Evolutionary conservation across 495 filamentous ascomycete species (phyloP).

Genomic region (Xylaria flabelliformis): DNA sequence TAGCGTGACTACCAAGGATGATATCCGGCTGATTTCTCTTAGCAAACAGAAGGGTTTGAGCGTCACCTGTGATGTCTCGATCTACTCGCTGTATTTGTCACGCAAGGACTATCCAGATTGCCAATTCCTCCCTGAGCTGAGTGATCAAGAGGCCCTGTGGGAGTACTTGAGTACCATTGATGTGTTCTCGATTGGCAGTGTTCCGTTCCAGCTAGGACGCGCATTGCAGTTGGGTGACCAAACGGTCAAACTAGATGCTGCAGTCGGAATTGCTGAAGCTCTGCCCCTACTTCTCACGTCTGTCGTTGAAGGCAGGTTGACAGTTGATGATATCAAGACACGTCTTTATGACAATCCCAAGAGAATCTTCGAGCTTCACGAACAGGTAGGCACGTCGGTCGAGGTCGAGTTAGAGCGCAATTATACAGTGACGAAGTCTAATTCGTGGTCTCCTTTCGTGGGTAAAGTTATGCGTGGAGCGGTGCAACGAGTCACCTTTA

Average conservation of each 20-base stretch:
- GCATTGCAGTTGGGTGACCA: slow-evolving; percentile 52
- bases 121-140: slow-evolving; percentile 67
- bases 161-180: slow-evolving; percentile 79
- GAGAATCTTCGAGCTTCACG: slow-evolving; percentile 86
- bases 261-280: slow-evolving; percentile 75
- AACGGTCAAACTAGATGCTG: slow-evolving; percentile 46
- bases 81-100: slow-evolving; percentile 81
- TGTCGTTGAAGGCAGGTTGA: slow-evolving; percentile 75
- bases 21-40: slow-evolving; percentile 79
- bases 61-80: slow-evolving; percentile 84
- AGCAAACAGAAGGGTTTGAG: slow-evolving; percentile 83
- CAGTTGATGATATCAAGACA: slow-evolving; percentile 72
- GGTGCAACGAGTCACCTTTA: slow-evolving; percentile 80
- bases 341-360: slow-evolving; percentile 83
- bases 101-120: slow-evolving; percentile 76
- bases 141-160: slow-evolving; percentile 82
- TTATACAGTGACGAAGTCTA: slow-evolving; percentile 61
- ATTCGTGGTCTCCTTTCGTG: slow-evolving; percentile 76
- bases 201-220: slow-evolving; percentile 78
- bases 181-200: slow-evolving; percentile 82
- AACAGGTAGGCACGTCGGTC: slow-evolving; percentile 74
- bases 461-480: slow-evolving; percentile 74
- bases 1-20: slow-evolving; percentile 81
- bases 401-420: slow-evolving; percentile 78
- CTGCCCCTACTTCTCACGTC: slow-evolving; percentile 81